Percentiles rank a stretch among this genome's conserved stretches.
Conservation (phyloP, 306 rosid genomes). For the Cucurbita argyrosperma region DNA sequence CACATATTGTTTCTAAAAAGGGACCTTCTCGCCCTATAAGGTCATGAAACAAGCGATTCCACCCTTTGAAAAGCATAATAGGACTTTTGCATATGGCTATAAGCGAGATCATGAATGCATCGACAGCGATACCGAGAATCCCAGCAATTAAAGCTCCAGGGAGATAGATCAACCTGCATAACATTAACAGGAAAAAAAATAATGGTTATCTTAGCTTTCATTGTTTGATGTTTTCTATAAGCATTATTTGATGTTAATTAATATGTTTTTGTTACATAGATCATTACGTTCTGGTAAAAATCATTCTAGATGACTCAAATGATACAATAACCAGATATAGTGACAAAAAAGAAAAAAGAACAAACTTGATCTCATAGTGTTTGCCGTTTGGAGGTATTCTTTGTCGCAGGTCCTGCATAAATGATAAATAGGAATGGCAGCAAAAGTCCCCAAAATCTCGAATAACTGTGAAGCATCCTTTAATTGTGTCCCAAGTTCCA, state of each 20-base stretch:
- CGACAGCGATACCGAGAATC: conserved; percentile 51
- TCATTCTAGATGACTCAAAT: background rate
- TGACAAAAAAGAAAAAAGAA: background rate
- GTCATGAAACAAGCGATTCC: conserved; percentile 90
- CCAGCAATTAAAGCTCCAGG: conserved; percentile 60
- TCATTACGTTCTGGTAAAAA: background rate
- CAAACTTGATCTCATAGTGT: conserved; percentile 68
- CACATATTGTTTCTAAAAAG: conserved; percentile 94
- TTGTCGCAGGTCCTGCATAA: conserved; percentile 53
- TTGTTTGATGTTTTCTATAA: background rate
- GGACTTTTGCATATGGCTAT: conserved; percentile 64
- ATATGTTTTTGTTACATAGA: background rate
- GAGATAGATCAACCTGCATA: conserved; percentile 63
- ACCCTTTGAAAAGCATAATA: conserved; percentile 87
- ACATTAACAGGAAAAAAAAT: background rate
- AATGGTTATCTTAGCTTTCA: background rate
- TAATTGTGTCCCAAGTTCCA: conserved; percentile 62
- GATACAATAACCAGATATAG: background rate
- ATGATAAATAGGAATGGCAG: conserved; percentile 59
- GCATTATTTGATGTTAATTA: background rate
- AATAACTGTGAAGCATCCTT: conserved; percentile 45
- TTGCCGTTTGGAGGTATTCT: conserved; percentile 40
- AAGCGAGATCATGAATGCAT: conserved; percentile 52
- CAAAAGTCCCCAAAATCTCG: conserved; percentile 66
- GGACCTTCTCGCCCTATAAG: conserved; percentile 99